Conservation (phyloP, 768 basidiomycete species). For the Termitomyces sp. region DNA sequence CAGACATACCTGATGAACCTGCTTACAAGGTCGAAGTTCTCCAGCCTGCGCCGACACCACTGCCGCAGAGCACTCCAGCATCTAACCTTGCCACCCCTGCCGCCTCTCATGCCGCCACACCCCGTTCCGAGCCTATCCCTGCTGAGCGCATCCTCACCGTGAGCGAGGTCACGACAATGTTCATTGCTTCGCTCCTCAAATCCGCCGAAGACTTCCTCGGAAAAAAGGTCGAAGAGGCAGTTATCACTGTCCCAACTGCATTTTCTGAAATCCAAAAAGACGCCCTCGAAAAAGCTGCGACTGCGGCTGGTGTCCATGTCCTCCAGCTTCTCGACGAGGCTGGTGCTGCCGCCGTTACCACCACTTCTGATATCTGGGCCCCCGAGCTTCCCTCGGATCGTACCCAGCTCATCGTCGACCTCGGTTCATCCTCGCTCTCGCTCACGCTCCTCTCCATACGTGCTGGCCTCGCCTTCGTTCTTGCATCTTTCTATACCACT, state of each 20-base stretch:
- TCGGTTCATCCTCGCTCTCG: constrained; percentile 71
- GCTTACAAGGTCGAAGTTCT: constrained; percentile 76
- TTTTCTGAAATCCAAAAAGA: constrained; percentile 66
- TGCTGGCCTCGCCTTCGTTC: constrained; percentile 65
- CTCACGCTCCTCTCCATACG: constrained; percentile 71
- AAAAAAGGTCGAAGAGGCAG: constrained; percentile 66
- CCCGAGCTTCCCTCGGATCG: constrained; percentile 51
- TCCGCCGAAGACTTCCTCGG: constrained; percentile 93
- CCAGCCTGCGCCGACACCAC: constrained; percentile 71
- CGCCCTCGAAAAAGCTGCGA: constrained; percentile 71
- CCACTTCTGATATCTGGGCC: constrained; percentile 43
- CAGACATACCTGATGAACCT: constrained; percentile 62
- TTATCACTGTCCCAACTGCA: constrained; percentile 54
- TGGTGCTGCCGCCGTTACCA: constrained; percentile 66
- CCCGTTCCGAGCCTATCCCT: constrained; percentile 67
- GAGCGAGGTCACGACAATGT: constrained; percentile 79
- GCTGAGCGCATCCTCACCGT: constrained; percentile 73
- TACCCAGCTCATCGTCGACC: constrained; percentile 77
- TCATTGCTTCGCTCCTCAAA: constrained; percentile 77
- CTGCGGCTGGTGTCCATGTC: constrained; percentile 78
- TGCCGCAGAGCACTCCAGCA: constrained; percentile 38
- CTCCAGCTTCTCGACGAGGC: constrained; percentile 87
- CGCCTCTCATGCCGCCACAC: constrained; percentile 64
- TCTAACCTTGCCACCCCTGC: constrained; percentile 48
- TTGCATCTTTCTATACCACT: constrained; percentile 21